phyloP scores from a whole-genome alignment of 169 alveolate species.

The Plasmodium ovale region DNA sequence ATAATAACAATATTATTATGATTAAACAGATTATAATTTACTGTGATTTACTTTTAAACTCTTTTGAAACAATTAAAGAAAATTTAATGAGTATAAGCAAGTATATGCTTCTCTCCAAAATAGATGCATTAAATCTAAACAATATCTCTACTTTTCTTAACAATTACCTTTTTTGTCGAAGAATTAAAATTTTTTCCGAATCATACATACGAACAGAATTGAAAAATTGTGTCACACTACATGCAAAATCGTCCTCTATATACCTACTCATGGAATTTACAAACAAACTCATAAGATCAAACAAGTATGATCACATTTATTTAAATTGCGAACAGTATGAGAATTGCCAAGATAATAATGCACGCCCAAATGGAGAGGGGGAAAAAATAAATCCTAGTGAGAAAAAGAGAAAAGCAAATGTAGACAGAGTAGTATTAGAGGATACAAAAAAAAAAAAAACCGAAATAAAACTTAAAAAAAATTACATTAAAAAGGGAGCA shows the following conservation, averaged over 20 bases:
- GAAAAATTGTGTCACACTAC: neutral
- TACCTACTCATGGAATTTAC: constrained; percentile 69
- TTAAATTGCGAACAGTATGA: constrained; percentile 15
- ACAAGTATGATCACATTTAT: constrained; percentile 73
- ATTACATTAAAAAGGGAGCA: neutral
- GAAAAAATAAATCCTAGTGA: neutral
- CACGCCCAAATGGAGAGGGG: neutral
- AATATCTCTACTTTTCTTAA: constrained; percentile 64
- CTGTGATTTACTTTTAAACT: constrained; percentile 22
- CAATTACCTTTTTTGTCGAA: constrained; percentile 57
- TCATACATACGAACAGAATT: constrained; percentile 17
- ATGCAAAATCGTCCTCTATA: constrained; percentile 46
- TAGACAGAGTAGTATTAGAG: neutral
- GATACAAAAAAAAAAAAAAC: neutral
- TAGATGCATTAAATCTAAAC: constrained; percentile 73
- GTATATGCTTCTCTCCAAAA: constrained; percentile 16
- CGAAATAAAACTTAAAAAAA: neutral
- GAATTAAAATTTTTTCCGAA: constrained; percentile 71
- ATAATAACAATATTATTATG: constrained; percentile 38
- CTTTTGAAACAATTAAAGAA: constrained; percentile 10
- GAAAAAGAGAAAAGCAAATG: neutral
- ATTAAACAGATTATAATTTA: constrained; percentile 41
- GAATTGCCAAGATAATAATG: neutral
- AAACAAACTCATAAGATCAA: constrained; percentile 54
- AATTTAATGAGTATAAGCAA: constrained; percentile 10